These are phyloP conservation scores for Pythium brachiatum DNA, from an alignment of 352 stramenopile genomes.

Conservation along the genomic window DNA sequence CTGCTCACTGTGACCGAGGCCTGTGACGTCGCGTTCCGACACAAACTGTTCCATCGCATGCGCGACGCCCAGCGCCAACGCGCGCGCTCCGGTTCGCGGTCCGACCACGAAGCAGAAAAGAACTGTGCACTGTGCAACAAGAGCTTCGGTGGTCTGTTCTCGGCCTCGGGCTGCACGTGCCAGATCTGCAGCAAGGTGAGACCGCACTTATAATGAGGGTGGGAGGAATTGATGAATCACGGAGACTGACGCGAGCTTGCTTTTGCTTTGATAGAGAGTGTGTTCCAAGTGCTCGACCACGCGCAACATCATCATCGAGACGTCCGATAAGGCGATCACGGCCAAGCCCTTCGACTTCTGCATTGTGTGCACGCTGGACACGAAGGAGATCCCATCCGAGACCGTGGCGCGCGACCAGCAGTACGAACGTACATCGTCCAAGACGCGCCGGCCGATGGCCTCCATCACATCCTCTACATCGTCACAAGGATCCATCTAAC, in stretches of 20 bases:
- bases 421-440: neutral
- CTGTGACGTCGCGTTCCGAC: conserved; percentile 37
- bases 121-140: conserved; percentile 11
- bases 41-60: conserved; percentile 49
- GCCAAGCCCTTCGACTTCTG: conserved; percentile 12
- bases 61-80: conserved; percentile 16
- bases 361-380: conserved; percentile 14
- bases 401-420: conserved; percentile 6
- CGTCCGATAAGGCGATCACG: neutral
- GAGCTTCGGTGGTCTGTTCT: conserved; percentile 1
- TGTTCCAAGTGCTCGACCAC: conserved; percentile 15
- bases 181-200: conserved; percentile 14
- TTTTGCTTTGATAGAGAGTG: conserved; percentile 4
- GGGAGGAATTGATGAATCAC: neutral
- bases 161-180: conserved; percentile 4
- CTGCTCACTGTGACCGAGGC: conserved; percentile 19
- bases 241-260: neutral
- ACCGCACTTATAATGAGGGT: neutral
- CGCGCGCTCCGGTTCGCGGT: neutral
- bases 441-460: neutral
- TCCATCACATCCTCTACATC: neutral
- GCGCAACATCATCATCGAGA: conserved; percentile 2
- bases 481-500: neutral
- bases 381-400: conserved; percentile 3
- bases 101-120: neutral